Base-by-base conservation (phyloP, 495 filamentous ascomycete species). In the Antarctomyces pellizariae region DNA sequence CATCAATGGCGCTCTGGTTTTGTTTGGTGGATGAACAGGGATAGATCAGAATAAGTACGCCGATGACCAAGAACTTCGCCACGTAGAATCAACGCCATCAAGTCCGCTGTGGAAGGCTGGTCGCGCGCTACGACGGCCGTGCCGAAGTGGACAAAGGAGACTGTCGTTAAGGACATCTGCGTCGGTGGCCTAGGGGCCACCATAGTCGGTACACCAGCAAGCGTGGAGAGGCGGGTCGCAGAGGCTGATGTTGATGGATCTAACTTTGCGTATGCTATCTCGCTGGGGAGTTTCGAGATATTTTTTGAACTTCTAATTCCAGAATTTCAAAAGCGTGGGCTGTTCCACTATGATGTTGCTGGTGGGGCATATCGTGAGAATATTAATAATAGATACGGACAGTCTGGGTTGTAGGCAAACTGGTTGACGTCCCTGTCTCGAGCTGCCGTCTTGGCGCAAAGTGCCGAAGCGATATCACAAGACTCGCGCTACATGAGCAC, bases 211-310 rank as follows among this genome's bases (percentile, higher is more conserved):
- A 69, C 60, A 1, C 44, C 67, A 1, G 35, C 44, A 24, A 59
- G 59, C 16, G 59, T 75, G 16, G 63, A 71, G 42, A 47, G 47
- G 2, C 73, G 67, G 69, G 47, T 67, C 1, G 30, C 50, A 13
- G 65, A 70, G 32, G 65, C 59, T 0, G 65, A 68, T 42, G 48
- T 72, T 8, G 67, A 74, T 45, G 67, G 66, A 11, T 72, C 71
- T 36, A 71, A 69, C 25, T 41, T 59, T 56, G 1, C 62, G 36
- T 71, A 37, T 26, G 35, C 30, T 10, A 22, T 18, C 13, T 33
- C 26, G 29, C 69, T 67, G 0, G 58, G 59, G 12, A 63, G 61
- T 1, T 74, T 73, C 45, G 52, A 61, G 32, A 67, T 71, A 32
- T 49, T 71, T n/a, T 53, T 65, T 26, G 61, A 71, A 26, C 38